phyloP scores from a whole-genome alignment of 2,329 filamentous ascomycete genomes.

The Bimuria novae-zelandiae region DNA sequence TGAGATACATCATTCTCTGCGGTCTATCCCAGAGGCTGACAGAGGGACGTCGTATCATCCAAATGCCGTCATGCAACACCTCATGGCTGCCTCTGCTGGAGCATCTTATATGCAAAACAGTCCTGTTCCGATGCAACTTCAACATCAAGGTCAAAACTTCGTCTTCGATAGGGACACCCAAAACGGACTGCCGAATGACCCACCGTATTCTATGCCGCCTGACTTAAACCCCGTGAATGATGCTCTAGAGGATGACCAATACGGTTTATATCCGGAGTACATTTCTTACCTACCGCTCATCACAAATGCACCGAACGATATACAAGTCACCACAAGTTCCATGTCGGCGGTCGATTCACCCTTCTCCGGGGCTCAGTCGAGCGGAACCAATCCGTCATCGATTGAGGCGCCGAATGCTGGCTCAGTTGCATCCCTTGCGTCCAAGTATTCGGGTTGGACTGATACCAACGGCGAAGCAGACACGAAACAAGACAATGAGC shows the following conservation, averaged over 20 bases:
- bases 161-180: slow-evolving; percentile 30
- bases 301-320: slow-evolving; percentile 29
- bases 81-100: slow-evolving; percentile 43
- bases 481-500: slow-evolving; percentile 29
- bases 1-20: slow-evolving; percentile 41
- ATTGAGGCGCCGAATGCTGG: slow-evolving; percentile 36
- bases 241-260: slow-evolving; percentile 28
- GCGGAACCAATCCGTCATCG: slow-evolving; percentile 37
- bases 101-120: slow-evolving; percentile 39
- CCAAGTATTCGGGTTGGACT: slow-evolving; percentile 45
- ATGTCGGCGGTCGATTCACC: slow-evolving; percentile 42
- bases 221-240: slow-evolving; percentile 28
- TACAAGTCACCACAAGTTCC: slow-evolving; percentile 36
- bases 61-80: slow-evolving; percentile 43
- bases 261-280: slow-evolving; percentile 34
- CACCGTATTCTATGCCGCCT: slow-evolving; percentile 31
- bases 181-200: slow-evolving; percentile 26
- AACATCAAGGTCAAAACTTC: slow-evolving; percentile 29
- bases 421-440: slow-evolving; percentile 43
- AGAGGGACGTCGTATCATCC: slow-evolving; percentile 32
- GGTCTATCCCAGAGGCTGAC: slow-evolving; percentile 41
- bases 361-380: slow-evolving; percentile 40
- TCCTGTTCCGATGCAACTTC: slow-evolving; percentile 28
- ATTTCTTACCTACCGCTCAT: slow-evolving; percentile 32
- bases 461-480: slow-evolving; percentile 32